Evolutionary conservation across 345 rosid species (phyloP), one percentile per base, ranked within the genome.

Genomic region (Lumnitzera littorea): DNA sequence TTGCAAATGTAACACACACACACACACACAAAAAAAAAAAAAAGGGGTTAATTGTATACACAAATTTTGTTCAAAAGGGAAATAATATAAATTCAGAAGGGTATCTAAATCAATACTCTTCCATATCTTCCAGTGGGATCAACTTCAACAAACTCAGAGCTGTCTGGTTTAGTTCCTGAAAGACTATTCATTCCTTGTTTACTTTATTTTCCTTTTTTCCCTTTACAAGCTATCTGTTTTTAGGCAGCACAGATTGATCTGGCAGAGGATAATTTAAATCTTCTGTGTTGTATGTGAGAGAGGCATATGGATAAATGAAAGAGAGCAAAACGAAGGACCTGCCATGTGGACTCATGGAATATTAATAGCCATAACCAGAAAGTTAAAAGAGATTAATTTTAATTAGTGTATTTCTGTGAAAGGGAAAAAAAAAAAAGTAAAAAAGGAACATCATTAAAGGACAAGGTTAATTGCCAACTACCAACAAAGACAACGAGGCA

Each of bases 101-200:
- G 56, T 10, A 63, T 58, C 29, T 36, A 79, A 23, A 23, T 46
- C 51, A 13, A 11, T 55, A 62, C 99, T 80, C 99, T 84, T 81
- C 99, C 96, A 77, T 95, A 95, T 95, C 99, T 91, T 75, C 99
- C 99, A 13, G 97, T 79, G 58, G 96, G 99, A 82, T 95, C 99
- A 74, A 82, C 82, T 75, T 95, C 99, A 69, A 82, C 92, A 70
- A 83, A 90, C 62, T 78, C 95, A 56, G 77, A 77, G 70, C n/a
- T 70, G 66, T 79, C 82, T 11, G 63, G 23, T 63, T 66, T 82
- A 56, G 62, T 62, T 17, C 59, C 67, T 59, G 76, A 15, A 61
- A 24, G 55, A 50, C 70, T 67, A 56, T 62, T 55, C 84, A 84
- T 84, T 61, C 46, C 72, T 61, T 11, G 46, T 46, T 46, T 16